Evolutionary conservation across 768 basidiomycete species (phyloP), one percentile per base, ranked within the genome.

Genomic region (Mycena crocata): DNA sequence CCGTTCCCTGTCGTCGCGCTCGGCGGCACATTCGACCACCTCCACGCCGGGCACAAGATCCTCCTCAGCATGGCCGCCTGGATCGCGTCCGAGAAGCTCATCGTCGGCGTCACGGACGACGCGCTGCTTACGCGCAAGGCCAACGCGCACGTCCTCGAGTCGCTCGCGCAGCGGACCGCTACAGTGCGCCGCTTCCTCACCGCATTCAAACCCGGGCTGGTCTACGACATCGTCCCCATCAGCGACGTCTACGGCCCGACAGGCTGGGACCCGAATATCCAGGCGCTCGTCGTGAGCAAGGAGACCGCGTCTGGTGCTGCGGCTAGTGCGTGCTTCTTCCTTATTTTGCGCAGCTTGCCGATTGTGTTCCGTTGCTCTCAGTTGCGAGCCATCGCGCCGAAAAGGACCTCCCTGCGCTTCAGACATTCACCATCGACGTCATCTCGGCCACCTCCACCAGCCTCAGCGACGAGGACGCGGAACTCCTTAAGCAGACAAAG

Each of bases 41-140:
- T 99, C 19, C 98, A 99, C 75, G 89, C 95, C 5, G 98, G 97
- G 0, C 98, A 99, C 82, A 98, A 98, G 80, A 96, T 99, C 65
- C 87, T 99, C 31, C 86, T 99, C 14, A 93, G 94, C 73, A 95
- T 98, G 90, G 92, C 89, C 15, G 90, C 93, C 1, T 95, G 92
- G 86, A 89, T 99, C 61, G 84, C 96, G 0, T 75, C 79, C 46
- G 77, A 84, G 67, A 96, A 95, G 77, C 80, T 99, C 73, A 94
- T 99, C 66, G 89, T 98, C 69, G 98, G 98, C 6, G 82, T 99
- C 40, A 93, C 94, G 57, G 94, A 90, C 73, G 92, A 94, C 72
- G 75, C 77, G 12, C 83, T 96, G 6, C 84, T 96, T 24, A 79
- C 78, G 69, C 90, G 86, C 50, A 98, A 99, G 77, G 80, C 86